Evolutionary conservation across 2,329 filamentous ascomycete genomes (phyloP), one percentile per base, ranked within the genome.

Genomic region (Samsoniella hepiali): DNA sequence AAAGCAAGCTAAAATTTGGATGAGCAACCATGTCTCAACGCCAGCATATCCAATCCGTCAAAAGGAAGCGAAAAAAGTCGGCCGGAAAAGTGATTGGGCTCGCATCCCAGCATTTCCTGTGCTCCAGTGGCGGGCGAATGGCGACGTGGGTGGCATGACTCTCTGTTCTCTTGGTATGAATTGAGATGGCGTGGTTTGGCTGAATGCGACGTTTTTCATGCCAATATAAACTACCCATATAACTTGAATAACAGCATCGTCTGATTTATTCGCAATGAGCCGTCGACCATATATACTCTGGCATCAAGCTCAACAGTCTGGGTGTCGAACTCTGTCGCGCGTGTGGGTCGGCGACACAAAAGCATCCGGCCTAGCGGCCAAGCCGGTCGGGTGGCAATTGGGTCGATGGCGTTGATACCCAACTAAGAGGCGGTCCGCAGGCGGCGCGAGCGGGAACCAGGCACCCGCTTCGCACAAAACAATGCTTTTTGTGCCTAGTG

Each of bases 1-100:
- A 88, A 71, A 85, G 81, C 67, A 85, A 78, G 71, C 77, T 88
- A 72, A 82, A 79, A 49, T 88, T 88, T 78, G 82, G 83, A 65
- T 85, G 75, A 83, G 29, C 58, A 53, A 44, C 27, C 58, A 47
- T 62, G 40, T 66, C 61, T 54, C 58, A 54, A 49, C 42, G 15
- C 64, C 47, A 17, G 7, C 10, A 17, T 45, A 8, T 11, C 27
- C 27, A 53, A 42, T 51, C 36, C 27, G 27, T 42, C 32, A 3
- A 31, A 13, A n/a, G 13, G 29, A 36, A 8, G 22, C 22, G 22
- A 45, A 36, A 8, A 54, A 47, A 50, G 17, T 22, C 57, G 57
- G 45, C 44, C 44, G 22, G 22, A 44, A 58, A 10, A 38, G 36
- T 36, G 44, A 34, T 50, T 59, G 34, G 57, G 57, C 45, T 31